Base-by-base conservation (phyloP, 1,139 yeast genomes). In the Yamadazyma conglobata region DNA sequence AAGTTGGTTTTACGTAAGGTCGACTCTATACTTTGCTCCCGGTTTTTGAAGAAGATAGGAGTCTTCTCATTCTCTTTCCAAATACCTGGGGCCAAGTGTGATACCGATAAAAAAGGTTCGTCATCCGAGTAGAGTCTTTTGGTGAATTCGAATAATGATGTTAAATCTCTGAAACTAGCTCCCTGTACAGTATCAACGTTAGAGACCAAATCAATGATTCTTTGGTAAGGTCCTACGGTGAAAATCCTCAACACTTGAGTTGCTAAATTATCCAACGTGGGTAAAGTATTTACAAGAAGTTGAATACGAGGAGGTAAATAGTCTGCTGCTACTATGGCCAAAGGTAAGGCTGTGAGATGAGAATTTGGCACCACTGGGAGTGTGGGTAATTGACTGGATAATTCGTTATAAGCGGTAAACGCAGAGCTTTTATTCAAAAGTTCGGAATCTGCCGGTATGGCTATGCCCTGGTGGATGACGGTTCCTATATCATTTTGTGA, bases 1-100 rank as follows among this genome's bases (percentile, higher is more conserved):
- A 91, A 58, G 47, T 91, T 91, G 2, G 88, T 85, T 46, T 89
- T 85, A 38, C 95, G 75, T 22, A 89, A 56, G 0, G 91, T 79
- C 14, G 81, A 70, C 39, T 78, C 85, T 23, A 79, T 69, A 34
- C 81, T 71, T 33, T 78, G 82, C 46, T 79, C 86, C 37, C 77
- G 66, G 31, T 73, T 77, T 40, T 68, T 65, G 42, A 80, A 64
- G 52, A 79, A 66, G 18, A 62, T 50, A 0, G 86, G 85, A 0
- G 83, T 71, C 10, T 65, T 59, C 10, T 69, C 70, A n/a, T 79
- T 79, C 38, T 70, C 75, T 37, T 76, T 72, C 85, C 86, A 79
- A 50, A 78, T 56, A 0, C 84, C 86, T 0, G 81, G 79, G 2
- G 78, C 78, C 13, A 75, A 55, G 47, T 76, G 78, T 28, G 70